Base-by-base conservation (phyloP, 176 grass and related monocot species). In the Alloteropsis semialata region DNA sequence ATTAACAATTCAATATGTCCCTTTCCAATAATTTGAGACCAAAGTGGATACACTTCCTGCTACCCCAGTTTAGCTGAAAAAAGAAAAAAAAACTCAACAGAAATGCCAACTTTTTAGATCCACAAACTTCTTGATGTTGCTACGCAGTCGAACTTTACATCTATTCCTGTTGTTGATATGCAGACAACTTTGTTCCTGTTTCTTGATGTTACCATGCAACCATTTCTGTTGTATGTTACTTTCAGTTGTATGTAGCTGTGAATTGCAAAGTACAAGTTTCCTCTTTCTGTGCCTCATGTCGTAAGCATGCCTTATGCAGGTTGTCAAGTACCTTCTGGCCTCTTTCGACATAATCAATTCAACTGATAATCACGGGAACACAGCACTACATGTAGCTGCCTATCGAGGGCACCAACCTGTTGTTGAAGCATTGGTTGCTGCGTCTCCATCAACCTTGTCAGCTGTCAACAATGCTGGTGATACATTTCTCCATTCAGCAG, bases 401-500 rank as follows among this genome's bases (percentile, higher is more conserved):
- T 99, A 96, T 65, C 84, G 87, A 78, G 97, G 97, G 34, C 85
- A 99, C 51, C 86, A 89, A 57, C 58, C 75, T 12, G 91, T 96
- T 55, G 76, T 94, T 22, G 86, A 96, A 66, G 84, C 81, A 68
- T 70, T 99, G 72, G 70, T 90, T 39, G 56, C 45, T 57, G 88
- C 84, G 25, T 99, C 85, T 66, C 87, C 97, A 59, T 82, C 91
- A 46, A 64, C 84, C 65, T 56, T 88, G 13, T 67, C 76, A 63
- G 84, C 72, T 63, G 59, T 75, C 68, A 99, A 99, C 39, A 83
- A 87, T 42, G 75, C 82, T 46, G 97, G 97, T 3, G 89, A 96
- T 69, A 94, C 97, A 24, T 96, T 99, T 81, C 89, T 99, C 43
- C 97, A 99, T 33, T 93, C 89, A 77, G 93, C 87, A n/a, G 91